Percentiles rank a stretch among this genome's conserved stretches.
phyloP scores from a whole-genome alignment of 306 rosid species.

The Cicer pinnatifidum region DNA sequence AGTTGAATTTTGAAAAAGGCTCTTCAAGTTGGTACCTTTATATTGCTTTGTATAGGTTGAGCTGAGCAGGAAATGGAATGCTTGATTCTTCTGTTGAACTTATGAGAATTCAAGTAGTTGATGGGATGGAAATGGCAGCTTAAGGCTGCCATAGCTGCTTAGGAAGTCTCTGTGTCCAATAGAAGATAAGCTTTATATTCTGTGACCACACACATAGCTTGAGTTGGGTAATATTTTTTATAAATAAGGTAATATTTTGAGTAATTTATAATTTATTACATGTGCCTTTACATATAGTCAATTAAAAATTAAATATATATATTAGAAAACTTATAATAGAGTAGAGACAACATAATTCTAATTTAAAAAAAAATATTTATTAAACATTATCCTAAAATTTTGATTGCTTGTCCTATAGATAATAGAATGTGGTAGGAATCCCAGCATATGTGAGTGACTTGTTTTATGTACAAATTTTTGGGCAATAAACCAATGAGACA shows the following conservation, averaged over 20 bases:
- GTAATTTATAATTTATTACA: not conserved
- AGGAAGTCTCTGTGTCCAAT: conserved; percentile 33
- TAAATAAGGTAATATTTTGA: conserved; percentile 55
- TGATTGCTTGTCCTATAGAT: not conserved
- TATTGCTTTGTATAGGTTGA: conserved; percentile 66
- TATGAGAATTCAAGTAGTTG: conserved; percentile 44
- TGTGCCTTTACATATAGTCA: not conserved
- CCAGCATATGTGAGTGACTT: no score
- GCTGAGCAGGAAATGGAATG: conserved; percentile 60
- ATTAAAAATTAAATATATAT: not conserved
- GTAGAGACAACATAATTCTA: not conserved
- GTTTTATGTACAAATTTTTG: no score
- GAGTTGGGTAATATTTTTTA: not conserved
- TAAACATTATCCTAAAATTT: not conserved
- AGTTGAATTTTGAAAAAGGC: not conserved
- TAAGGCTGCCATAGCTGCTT: conserved; percentile 69
- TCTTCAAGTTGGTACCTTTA: conserved; percentile 59
- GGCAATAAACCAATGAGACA: no score
- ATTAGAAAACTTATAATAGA: no score
- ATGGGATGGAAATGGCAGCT: conserved; percentile 59
- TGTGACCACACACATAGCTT: conserved; percentile 45
- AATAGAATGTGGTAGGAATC: no score
- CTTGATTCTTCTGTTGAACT: conserved; percentile 47
- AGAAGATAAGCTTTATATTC: conserved; percentile 57
- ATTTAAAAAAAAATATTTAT: no score